phyloP scores from a whole-genome alignment of 345 rosid genomes.

The Dimocarpus longan region DNA sequence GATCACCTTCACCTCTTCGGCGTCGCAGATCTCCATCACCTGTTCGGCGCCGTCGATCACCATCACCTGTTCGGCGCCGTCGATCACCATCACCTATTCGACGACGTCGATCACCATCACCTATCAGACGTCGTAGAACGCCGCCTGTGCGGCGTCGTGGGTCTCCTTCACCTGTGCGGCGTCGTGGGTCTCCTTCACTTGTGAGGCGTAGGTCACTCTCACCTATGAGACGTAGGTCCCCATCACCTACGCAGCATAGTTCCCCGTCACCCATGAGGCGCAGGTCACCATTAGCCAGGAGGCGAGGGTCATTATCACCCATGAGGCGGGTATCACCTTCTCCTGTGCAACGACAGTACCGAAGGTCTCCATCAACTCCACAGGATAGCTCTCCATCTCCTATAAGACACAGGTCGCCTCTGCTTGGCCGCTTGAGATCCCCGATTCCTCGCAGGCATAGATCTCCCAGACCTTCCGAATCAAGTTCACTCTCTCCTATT shows the following conservation, averaged over 20 bases:
- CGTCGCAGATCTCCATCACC: constrained; percentile 47
- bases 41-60: constrained; percentile 31
- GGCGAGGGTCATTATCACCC: constrained; percentile 24
- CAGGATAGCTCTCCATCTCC: constrained; percentile 36
- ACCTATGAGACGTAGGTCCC: background rate
- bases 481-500: constrained; percentile 53
- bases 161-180: constrained; percentile 37
- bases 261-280: constrained; percentile 28
- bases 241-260: constrained; percentile 13
- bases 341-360: constrained; percentile 32
- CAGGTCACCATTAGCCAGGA: constrained; percentile 31
- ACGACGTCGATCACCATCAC: constrained; percentile 42
- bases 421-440: constrained; percentile 40
- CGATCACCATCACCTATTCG: constrained; percentile 38
- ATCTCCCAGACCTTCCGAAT: constrained; percentile 42
- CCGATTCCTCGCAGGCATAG: constrained; percentile 41
- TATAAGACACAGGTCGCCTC: constrained; percentile 35
- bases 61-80: constrained; percentile 28
- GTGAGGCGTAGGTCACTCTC: constrained; percentile 39
- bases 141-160: constrained; percentile 30
- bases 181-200: constrained; percentile 47
- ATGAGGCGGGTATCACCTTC: constrained; percentile 37
- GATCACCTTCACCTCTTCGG: constrained; percentile 41
- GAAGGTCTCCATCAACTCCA: constrained; percentile 48
- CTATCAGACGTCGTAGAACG: constrained; percentile 36